Evolutionary conservation across 768 basidiomycete genomes (phyloP), one percentile per base, ranked within the genome.

Genomic region (Saitozyma podzolica): DNA sequence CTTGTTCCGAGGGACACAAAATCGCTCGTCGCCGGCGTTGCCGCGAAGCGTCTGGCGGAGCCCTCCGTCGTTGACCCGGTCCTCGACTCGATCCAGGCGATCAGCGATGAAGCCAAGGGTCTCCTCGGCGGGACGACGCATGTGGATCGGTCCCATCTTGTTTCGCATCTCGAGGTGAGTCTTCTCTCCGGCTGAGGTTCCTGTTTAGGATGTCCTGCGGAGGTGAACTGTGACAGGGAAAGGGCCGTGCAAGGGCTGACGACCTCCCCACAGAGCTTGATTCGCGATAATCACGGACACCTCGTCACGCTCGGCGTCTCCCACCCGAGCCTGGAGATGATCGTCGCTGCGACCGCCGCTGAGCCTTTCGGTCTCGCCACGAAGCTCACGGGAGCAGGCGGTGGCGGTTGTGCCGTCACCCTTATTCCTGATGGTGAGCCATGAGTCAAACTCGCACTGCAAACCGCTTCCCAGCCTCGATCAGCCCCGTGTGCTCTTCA

Each of bases 381-480:
- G 10, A 96, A 97, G 82, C 81, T 99, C 60, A 99, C 96, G 8
- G 96, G 96, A 48, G 95, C 96, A 8, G 96, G 96, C 40, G 96
- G 96, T 47, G 96, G 96, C 29, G 96, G 96, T n/a, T 98, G 96
- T 75, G 88, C 93, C 6, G 92, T 98, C 40, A 95, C 94, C 11
- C 85, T 98, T 42, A 84, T 99, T 56, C 96, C 96, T 56, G 93
- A 97, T 81, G 86, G 95, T 94, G 69, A 67, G 88, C 81, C 47
- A 48, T 14, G 47, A 48, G 14, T 48, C 17, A 14, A 3, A 3
- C 51, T 10, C 7, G 13, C 29, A 39, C 49, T 19, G 13, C 20
- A 6, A 7, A 9, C 19, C 29, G 29, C 29, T 29, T 29, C 29
- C 29, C 29, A 29, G 29, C 2, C 29, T 5, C 29, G 29, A 29